Evolutionary conservation across 1,284 basidiomycete genomes (phyloP).

Genomic region (Anthracocystis setariae): DNA sequence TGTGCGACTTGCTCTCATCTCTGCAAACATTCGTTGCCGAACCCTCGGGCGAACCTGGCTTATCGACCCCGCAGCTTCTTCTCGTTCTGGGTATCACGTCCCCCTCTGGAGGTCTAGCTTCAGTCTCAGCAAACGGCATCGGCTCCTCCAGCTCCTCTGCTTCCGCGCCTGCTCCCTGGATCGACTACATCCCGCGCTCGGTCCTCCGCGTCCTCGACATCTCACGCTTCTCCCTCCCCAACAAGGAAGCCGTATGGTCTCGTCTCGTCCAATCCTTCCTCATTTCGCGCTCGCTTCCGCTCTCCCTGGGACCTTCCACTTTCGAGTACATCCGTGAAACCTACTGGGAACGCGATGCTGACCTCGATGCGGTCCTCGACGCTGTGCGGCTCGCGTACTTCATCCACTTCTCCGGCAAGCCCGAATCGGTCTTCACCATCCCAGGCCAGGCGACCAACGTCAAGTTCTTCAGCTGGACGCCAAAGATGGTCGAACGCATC

Average conservation of each 20-base stretch:
- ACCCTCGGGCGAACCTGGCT: neutral
- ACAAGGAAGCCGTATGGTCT: slow-evolving; percentile 53
- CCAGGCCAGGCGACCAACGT: slow-evolving; percentile 28
- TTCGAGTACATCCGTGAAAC: slow-evolving; percentile 52
- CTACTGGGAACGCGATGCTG: slow-evolving; percentile 55
- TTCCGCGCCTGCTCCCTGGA: slow-evolving; percentile 44
- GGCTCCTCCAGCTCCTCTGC: slow-evolving; percentile 18
- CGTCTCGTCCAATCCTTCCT: slow-evolving; percentile 47
- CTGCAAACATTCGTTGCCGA: slow-evolving; percentile 43
- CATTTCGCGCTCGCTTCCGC: slow-evolving; percentile 18
- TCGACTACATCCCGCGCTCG: slow-evolving; percentile 43
- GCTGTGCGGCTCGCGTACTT: slow-evolving; percentile 45
- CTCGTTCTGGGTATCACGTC: slow-evolving; percentile 49
- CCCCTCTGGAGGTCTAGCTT: slow-evolving; percentile 34
- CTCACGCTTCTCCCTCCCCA: slow-evolving; percentile 41
- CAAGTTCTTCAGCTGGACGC: slow-evolving; percentile 35
- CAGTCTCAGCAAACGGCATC: slow-evolving; percentile 18
- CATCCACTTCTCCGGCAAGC: slow-evolving; percentile 50
- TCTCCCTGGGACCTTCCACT: slow-evolving; percentile 49
- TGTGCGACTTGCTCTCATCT: slow-evolving; percentile 40
- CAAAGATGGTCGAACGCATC: slow-evolving; percentile 36
- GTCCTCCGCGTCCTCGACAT: slow-evolving; percentile 48
- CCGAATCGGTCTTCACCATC: slow-evolving; percentile 46
- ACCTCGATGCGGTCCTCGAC: slow-evolving; percentile 49
- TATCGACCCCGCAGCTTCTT: slow-evolving; percentile 21